These are phyloP conservation scores for Rusavskia elegans DNA, from an alignment of 495 filamentous ascomycete genomes.

Conservation along the genomic window DNA sequence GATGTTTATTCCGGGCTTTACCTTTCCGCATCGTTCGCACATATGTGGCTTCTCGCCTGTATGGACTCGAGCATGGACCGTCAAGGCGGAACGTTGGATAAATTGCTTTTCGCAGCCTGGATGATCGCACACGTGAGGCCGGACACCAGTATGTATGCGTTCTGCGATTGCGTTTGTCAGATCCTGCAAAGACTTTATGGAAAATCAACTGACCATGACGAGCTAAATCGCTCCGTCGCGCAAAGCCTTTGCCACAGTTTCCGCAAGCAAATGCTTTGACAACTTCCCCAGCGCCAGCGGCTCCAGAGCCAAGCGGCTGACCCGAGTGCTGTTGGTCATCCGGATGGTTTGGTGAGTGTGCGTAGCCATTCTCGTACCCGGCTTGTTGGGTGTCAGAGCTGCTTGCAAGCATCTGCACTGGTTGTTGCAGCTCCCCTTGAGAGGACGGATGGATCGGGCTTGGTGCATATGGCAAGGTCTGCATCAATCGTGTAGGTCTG, in stretches of 20 bases:
- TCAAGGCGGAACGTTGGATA: constrained; percentile 94
- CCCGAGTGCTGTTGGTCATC: constrained; percentile 18
- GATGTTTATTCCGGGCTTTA: constrained; percentile 20
- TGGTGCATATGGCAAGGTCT: constrained; percentile 23
- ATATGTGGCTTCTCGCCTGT: constrained; percentile 97
- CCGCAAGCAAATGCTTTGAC: constrained; percentile 84
- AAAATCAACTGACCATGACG: constrained; percentile 59
- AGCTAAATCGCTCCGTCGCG: constrained; percentile 83
- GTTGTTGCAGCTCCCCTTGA: constrained; percentile 35
- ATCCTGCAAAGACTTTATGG: constrained; percentile 5
- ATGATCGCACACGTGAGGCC: constrained; percentile 86
- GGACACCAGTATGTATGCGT: constrained; percentile 82
- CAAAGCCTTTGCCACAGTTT: constrained; percentile 83
- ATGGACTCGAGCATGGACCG: constrained; percentile 87
- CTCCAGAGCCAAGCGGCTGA: constrained; percentile 15
- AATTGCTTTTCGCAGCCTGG: constrained; percentile 88
- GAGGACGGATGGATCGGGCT: constrained; percentile 31
- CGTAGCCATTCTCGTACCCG: constrained; percentile 17
- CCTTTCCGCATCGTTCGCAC: constrained; percentile 95
- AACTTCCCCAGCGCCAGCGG: constrained; percentile 30
- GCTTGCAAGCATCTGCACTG: constrained; percentile 41
- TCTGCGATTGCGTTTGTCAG: constrained; percentile 37
- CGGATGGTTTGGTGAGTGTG: constrained; percentile 13
- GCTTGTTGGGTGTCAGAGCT: constrained; percentile 25
- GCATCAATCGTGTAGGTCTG: constrained; percentile 26